phyloP scores from a whole-genome alignment of 805 yeast genomes.

The Myxozyma monticola region DNA sequence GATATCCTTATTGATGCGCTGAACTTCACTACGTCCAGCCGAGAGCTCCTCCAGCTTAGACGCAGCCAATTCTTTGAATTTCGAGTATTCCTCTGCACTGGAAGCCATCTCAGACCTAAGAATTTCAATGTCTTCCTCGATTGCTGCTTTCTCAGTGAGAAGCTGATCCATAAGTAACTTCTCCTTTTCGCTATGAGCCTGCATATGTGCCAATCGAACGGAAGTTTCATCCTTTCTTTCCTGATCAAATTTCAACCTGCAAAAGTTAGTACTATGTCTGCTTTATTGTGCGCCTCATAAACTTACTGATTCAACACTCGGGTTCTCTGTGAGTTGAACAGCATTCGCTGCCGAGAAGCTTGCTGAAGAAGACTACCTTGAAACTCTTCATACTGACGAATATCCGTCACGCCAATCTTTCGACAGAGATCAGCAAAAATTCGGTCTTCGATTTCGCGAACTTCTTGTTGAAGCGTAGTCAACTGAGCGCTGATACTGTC shows the following conservation, averaged over 20 bases:
- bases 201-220: slow-evolving; percentile 46
- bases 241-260: slow-evolving; percentile 55
- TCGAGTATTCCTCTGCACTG: slow-evolving; percentile 29
- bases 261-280: neutral
- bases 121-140: slow-evolving; percentile 47
- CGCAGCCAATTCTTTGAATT: slow-evolving; percentile 23
- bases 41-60: slow-evolving; percentile 20
- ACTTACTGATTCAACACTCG: slow-evolving; percentile 55
- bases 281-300: neutral
- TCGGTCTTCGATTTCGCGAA: slow-evolving; percentile 31
- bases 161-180: slow-evolving; percentile 42
- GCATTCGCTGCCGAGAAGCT: slow-evolving; percentile 54
- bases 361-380: slow-evolving; percentile 49
- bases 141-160: slow-evolving; percentile 40
- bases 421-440: slow-evolving; percentile 53
- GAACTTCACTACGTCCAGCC: slow-evolving; percentile 18
- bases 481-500: slow-evolving; percentile 37
- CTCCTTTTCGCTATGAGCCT: slow-evolving; percentile 42
- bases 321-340: slow-evolving; percentile 60
- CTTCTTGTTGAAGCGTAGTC: slow-evolving; percentile 43
- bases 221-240: slow-evolving; percentile 58
- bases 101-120: slow-evolving; percentile 40
- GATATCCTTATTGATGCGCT: slow-evolving; percentile 10
- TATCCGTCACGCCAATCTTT: slow-evolving; percentile 52
- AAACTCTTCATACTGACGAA: slow-evolving; percentile 67